phyloP scores from a whole-genome alignment of 73 alveolate genomes.

The Stentor roeselii region DNA sequence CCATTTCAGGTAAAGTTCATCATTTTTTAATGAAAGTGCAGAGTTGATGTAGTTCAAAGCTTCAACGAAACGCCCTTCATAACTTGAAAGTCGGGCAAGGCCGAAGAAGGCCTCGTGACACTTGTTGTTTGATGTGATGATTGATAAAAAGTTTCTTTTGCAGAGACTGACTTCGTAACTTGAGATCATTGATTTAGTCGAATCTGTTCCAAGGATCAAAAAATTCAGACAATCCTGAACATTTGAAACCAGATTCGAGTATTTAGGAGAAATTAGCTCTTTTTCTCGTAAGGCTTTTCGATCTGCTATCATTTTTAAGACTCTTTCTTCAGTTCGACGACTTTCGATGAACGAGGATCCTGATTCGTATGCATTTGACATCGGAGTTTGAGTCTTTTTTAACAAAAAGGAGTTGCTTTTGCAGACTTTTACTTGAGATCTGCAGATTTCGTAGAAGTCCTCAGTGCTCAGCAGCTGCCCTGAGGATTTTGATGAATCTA shows the following conservation, averaged over 20 bases:
- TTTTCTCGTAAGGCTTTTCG: background rate
- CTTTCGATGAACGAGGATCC: background rate
- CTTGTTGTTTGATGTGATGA: background rate
- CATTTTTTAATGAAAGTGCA: background rate
- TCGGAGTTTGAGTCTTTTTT: background rate
- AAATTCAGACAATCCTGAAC: too few species aligned
- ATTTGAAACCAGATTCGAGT: background rate
- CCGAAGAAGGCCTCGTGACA: slow-evolving; percentile 22
- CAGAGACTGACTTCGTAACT: background rate
- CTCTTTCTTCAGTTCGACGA: background rate
- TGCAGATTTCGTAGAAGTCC: background rate
- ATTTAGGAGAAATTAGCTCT: background rate
- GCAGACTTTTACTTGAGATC: background rate
- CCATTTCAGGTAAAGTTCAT: background rate
- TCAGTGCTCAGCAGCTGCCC: too few species aligned
- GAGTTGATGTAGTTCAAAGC: background rate
- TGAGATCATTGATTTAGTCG: background rate
- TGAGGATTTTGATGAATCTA: too few species aligned
- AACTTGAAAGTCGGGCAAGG: background rate
- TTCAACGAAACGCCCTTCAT: background rate
- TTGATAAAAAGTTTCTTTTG: background rate
- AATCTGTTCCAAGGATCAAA: background rate
- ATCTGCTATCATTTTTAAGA: background rate
- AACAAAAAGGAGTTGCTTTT: background rate
- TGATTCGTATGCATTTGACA: background rate